Evolutionary conservation across 805 yeast species (phyloP), one percentile per base, ranked within the genome.

Genomic region (Yarrowia sp.): DNA sequence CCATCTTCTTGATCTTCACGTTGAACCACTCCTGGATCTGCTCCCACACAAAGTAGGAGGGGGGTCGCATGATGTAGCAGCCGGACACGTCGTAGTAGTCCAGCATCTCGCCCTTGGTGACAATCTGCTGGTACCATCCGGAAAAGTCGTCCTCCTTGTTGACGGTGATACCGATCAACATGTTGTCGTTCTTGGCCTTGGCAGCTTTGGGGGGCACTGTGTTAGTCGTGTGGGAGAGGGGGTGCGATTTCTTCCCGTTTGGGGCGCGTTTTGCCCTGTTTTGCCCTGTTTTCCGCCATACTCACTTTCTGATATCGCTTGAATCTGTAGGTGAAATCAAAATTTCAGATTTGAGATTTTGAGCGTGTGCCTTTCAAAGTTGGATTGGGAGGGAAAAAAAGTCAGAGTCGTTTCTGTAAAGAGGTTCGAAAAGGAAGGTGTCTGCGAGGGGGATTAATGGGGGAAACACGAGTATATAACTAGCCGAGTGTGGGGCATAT

Each of bases 81-180:
- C 99, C 99, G 66, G 98, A 92, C 65, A 95, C 98, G 78, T 96
- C 99, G 78, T 95, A 95, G 84, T 95, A 95, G 79, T 96, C 99
- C 75, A 95, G 85, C 97, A 96, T 91, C 81, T 95, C 99, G 81
- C 97, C 97, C 82, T 95, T 95, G 76, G 96, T 90, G 73, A 93
- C 85, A 70, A 96, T 89, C 83, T 95, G 99, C 75, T 93, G 93
- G 83, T 95, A 95, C 99, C 99, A 95, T 67, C 92, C 87, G 71
- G 99, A 88, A 84, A 95, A 95, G 78, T 95, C 99, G 75, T 87
- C 83, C 72, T 87, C 86, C 82, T 95, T 95, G 80, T 92, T 97
- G 65, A 90, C 97, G 56, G 98, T 95, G 78, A 95, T 94, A 80
- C 99, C 99, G 74, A 95, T 91, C 75, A 93, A 82, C 76, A 94